Evolutionary conservation across 2,329 filamentous ascomycete genomes (phyloP).

Genomic region (Penicillium concentricum): DNA sequence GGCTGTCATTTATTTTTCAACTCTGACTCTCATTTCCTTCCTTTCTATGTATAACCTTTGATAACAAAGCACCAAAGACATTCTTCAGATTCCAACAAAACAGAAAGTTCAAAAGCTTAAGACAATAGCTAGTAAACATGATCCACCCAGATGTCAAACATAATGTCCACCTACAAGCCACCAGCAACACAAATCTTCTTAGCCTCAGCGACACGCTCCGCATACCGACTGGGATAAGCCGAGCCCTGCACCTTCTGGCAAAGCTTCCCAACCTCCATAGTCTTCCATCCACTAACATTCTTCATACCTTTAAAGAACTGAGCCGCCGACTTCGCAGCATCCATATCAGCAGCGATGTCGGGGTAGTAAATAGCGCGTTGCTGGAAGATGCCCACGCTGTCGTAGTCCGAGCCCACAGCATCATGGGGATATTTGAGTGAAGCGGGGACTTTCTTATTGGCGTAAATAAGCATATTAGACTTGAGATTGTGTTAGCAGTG

Average conservation of each 20-base stretch:
- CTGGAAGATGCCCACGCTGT: slow-evolving; percentile 28
- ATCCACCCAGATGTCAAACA: background rate
- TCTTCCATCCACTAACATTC: slow-evolving; percentile 18
- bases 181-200: slow-evolving; percentile 17
- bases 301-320: slow-evolving; percentile 24
- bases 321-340: slow-evolving; percentile 17
- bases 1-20: no score
- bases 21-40: no score
- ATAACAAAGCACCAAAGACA: background rate
- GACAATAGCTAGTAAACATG: background rate
- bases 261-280: slow-evolving; percentile 21
- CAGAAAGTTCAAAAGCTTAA: no score
- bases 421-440: slow-evolving; percentile 24
- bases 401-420: slow-evolving; percentile 20
- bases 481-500: background rate
- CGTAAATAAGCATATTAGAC: slow-evolving; percentile 21
- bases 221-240: slow-evolving; percentile 17
- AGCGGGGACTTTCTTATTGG: slow-evolving; percentile 17
- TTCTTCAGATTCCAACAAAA: background rate
- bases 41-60: no score
- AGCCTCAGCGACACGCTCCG: slow-evolving; percentile 11
- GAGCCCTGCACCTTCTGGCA: slow-evolving; percentile 26
- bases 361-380: slow-evolving; percentile 22
- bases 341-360: slow-evolving; percentile 23
- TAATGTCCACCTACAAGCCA: slow-evolving; percentile 7